phyloP scores from a whole-genome alignment of 768 basidiomycete genomes.

The Boletus fagicola region DNA sequence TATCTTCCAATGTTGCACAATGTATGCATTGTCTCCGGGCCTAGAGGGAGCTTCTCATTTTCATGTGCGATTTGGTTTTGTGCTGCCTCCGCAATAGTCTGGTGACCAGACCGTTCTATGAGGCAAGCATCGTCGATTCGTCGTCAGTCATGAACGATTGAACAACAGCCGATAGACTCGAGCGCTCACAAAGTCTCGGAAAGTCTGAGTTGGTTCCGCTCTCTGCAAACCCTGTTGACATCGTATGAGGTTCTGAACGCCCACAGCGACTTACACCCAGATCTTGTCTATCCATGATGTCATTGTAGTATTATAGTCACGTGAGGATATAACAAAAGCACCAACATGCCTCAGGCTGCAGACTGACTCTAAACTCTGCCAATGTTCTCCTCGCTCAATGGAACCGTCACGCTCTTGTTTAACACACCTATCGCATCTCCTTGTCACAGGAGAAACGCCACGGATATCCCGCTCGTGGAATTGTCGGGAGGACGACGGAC shows the following conservation, averaged over 20 bases:
- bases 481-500: slow-evolving; percentile 7
- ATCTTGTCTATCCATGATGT: too few species aligned
- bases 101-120: too few species aligned
- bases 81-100: too few species aligned
- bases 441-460: not conserved
- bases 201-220: slow-evolving; percentile 69
- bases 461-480: slow-evolving; percentile 22
- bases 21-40: too few species aligned
- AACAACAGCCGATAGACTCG: slow-evolving; percentile 62
- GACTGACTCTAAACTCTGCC: not conserved
- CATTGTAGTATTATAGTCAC: too few species aligned
- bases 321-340: too few species aligned
- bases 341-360: not conserved
- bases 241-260: slow-evolving; percentile 65
- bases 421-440: slow-evolving; percentile 25
- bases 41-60: too few species aligned
- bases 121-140: too few species aligned
- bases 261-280: slow-evolving; percentile 71
- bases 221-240: slow-evolving; percentile 71
- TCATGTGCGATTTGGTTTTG: too few species aligned
- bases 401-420: slow-evolving; percentile 18
- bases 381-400: slow-evolving; percentile 17
- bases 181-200: slow-evolving; percentile 52
- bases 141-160: slow-evolving; percentile 12
- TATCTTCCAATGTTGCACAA: too few species aligned